phyloP scores from a whole-genome alignment of 2,329 filamentous ascomycete genomes.

The Massarina eburnea region DNA sequence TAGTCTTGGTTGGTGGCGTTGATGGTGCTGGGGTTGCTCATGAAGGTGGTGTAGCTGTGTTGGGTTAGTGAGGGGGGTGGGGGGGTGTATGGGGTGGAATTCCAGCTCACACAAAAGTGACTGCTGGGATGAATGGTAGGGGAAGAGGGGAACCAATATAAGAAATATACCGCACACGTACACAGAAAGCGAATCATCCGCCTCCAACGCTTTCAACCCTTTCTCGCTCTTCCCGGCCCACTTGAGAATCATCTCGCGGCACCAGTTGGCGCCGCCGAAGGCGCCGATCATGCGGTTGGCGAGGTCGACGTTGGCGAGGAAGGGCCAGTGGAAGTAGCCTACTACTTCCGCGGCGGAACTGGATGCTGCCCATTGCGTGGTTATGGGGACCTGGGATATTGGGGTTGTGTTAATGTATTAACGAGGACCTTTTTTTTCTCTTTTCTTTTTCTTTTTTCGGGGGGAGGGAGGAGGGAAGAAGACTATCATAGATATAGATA shows the following conservation, averaged over 20 bases:
- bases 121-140: too few species aligned
- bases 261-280: conserved; percentile 47
- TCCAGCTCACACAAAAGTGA: too few species aligned
- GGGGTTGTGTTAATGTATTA: not conserved
- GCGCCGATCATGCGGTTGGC: conserved; percentile 55
- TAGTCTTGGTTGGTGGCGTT: conserved; percentile 60
- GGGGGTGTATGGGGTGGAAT: too few species aligned
- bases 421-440: not conserved
- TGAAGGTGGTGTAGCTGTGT: conserved; percentile 49
- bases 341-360: conserved; percentile 46
- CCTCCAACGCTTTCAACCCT: conserved; percentile 14
- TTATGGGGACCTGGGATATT: conserved; percentile 52
- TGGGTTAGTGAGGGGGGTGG: too few species aligned
- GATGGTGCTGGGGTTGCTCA: conserved; percentile 48
- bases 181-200: conserved; percentile 38
- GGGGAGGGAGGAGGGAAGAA: not conserved
- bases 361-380: conserved; percentile 54
- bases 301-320: conserved; percentile 56
- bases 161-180: too few species aligned
- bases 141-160: too few species aligned
- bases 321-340: conserved; percentile 62
- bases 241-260: conserved; percentile 37
- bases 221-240: conserved; percentile 32
- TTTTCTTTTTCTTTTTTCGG: too few species aligned
- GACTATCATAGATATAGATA: not conserved